A percentile compares a stretch with the other conserved stretches of the same genome.
phyloP scores from a whole-genome alignment of 164 flowering plant species.

The Macadamia tetraphylla region DNA sequence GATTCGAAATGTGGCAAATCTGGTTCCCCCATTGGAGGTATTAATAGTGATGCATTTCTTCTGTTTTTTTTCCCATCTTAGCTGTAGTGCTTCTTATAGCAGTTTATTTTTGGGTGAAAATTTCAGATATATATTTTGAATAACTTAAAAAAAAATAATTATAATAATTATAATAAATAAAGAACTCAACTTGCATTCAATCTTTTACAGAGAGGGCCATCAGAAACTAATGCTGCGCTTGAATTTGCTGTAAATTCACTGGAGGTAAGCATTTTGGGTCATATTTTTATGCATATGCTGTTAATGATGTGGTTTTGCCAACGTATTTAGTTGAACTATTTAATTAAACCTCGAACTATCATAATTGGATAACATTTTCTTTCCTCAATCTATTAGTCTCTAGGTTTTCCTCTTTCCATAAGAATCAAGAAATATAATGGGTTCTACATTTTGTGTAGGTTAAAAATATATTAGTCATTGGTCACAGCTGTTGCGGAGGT shows the following conservation, averaged over 20 bases:
- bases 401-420: neutral
- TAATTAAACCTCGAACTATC: neutral
- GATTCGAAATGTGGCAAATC: slow-evolving; percentile 79
- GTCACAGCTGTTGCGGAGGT: slow-evolving; percentile 96
- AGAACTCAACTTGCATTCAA: slow-evolving; percentile 1
- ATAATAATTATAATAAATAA: too few relatives aligned
- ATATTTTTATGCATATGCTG: neutral
- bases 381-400: neutral
- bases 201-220: slow-evolving; percentile 63
- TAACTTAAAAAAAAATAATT: too few relatives aligned
- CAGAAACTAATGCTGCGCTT: slow-evolving; percentile 92
- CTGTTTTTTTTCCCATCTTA: neutral
- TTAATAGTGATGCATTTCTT: neutral
- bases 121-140: too few relatives aligned
- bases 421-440: neutral
- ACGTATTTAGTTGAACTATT: neutral
- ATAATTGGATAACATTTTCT: neutral
- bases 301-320: neutral
- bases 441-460: slow-evolving; percentile 46
- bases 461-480: slow-evolving; percentile 70
- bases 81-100: too few relatives aligned
- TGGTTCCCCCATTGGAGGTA: slow-evolving; percentile 91
- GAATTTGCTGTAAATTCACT: slow-evolving; percentile 90
- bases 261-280: slow-evolving; percentile 36
- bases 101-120: neutral